Evolutionary conservation across 2,329 filamentous ascomycete species (phyloP), one percentile per base, ranked within the genome.

Genomic region (Alternaria sp.): DNA sequence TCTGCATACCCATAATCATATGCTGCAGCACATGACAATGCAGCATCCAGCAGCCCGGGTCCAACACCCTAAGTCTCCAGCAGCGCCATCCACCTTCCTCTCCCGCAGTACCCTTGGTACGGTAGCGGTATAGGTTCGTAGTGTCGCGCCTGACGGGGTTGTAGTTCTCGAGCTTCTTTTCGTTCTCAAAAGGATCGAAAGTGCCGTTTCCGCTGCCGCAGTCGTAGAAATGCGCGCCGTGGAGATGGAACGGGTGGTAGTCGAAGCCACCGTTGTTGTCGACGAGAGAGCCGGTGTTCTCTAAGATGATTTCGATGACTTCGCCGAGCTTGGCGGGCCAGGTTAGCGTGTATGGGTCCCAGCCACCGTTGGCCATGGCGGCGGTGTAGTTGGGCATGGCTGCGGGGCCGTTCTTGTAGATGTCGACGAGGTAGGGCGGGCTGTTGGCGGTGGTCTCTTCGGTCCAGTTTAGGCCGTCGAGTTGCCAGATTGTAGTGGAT

Each of bases 21-120:
- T 89, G 87, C 58, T 85, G 83, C 54, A 86, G 66, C 15, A 86
- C 83, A 72, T 89, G 87, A 65, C 87, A 89, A 73, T 89, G 87
- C 65, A 89, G 79, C 86, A 89, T 86, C 87, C 87, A 89, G 4
- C 86, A 86, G 0, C 87, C 88, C 0, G 84, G 75, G 60, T 84
- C 77, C 21, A 67, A 41, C 3, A 89, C 84, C 4, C 86, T 79
- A 1, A 89, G 75, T 10, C 88, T 80, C 88, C 88, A 90, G 0
- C 83, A 88, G 20, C 88, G 80, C 88, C 88, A 91, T 0, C 88
- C 87, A 0, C 82, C 80, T 2, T 81, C 82, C 6, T 79, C 72
- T 5, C 82, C 77, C 0, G 82, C 73, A 3, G 66, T 66, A 0
- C 82, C 83, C 23, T 80, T 80, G 4, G 76, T 66, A 0, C 74